phyloP scores from a whole-genome alignment of 805 yeast species.

The Metschnikowia aberdeeniae region DNA sequence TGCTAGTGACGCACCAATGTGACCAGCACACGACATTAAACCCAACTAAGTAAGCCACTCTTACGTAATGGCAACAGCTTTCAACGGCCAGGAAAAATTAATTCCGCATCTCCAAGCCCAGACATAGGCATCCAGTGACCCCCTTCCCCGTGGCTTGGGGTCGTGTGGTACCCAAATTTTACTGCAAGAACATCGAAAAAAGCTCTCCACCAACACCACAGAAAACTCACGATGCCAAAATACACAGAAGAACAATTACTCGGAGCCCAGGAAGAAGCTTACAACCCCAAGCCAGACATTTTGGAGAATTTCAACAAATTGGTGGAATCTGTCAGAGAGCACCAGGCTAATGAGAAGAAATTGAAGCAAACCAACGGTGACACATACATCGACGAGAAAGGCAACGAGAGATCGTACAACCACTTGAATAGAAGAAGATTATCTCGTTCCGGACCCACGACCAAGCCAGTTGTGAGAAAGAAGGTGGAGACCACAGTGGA shows the following conservation, averaged over 20 bases:
- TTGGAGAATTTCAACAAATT: constrained; percentile 60
- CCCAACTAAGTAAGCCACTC: neutral
- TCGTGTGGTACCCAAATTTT: constrained; percentile 13
- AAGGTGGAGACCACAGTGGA: constrained; percentile 55
- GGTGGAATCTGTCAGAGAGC: constrained; percentile 62
- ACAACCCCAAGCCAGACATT: constrained; percentile 59
- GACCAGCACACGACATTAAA: neutral
- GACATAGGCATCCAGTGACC: neutral
- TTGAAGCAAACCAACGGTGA: constrained; percentile 38
- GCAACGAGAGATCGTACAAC: constrained; percentile 42
- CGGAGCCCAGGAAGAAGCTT: constrained; percentile 52
- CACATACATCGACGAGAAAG: constrained; percentile 43
- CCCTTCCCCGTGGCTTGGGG: neutral
- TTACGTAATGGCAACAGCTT: too few species aligned
- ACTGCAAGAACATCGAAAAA: constrained; percentile 7
- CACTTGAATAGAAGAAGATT: constrained; percentile 60
- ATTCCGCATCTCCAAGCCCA: neutral
- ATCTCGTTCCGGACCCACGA: constrained; percentile 37
- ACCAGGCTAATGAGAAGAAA: constrained; percentile 27
- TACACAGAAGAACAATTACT: constrained; percentile 72
- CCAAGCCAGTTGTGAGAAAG: constrained; percentile 53
- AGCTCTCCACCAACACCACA: constrained; percentile 1
- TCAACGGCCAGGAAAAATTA: too few species aligned
- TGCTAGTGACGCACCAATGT: too few species aligned
- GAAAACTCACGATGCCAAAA: constrained; percentile 38